phyloP scores from a whole-genome alignment of 2,329 filamentous ascomycete species.

The Ascochyta fabae region DNA sequence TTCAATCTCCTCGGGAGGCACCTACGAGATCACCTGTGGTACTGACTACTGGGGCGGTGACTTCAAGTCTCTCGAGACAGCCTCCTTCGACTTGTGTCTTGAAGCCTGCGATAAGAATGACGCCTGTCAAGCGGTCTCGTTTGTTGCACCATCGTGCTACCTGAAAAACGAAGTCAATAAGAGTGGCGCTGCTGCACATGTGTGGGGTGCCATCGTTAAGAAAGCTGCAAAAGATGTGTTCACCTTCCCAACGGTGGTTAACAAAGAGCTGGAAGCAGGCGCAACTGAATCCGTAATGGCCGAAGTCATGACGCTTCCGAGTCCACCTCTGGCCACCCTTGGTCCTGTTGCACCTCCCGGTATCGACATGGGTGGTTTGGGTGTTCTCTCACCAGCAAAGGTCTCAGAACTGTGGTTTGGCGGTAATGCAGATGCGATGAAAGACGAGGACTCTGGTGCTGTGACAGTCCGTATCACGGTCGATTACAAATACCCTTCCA shows the following conservation, averaged over 20 bases:
- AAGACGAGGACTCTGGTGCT: conserved; percentile 12
- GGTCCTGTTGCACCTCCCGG: conserved; percentile 10
- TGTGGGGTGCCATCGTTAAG: conserved; percentile 12
- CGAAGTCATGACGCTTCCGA: conserved; percentile 11
- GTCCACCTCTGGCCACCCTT: conserved; percentile 8
- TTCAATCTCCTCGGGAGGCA: conserved; percentile 9
- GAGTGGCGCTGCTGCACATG: not conserved
- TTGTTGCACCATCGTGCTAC: conserved; percentile 9
- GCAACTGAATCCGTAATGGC: conserved; percentile 11
- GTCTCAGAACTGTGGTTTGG: conserved; percentile 12
- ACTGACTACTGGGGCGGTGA: conserved; percentile 9
- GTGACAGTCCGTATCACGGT: conserved; percentile 11
- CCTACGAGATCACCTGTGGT: conserved; percentile 14
- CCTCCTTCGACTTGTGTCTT: conserved; percentile 11
- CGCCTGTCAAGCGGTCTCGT: conserved; percentile 11
- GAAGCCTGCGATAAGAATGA: conserved; percentile 13
- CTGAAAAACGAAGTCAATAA: conserved; percentile 15
- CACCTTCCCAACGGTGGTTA: conserved; percentile 1
- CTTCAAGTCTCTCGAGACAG: conserved; percentile 10
- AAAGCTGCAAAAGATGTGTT: conserved; percentile 11
- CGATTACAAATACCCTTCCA: conserved; percentile 15
- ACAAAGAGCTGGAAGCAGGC: conserved; percentile 4
- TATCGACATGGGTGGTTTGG: conserved; percentile 14
- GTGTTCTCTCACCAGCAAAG: conserved; percentile 7
- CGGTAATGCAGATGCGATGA: conserved; percentile 8